Percentiles rank a stretch among this genome's conserved stretches.
Conservation (phyloP, 768 basidiomycete genomes). For the Boletus insuetus region DNA sequence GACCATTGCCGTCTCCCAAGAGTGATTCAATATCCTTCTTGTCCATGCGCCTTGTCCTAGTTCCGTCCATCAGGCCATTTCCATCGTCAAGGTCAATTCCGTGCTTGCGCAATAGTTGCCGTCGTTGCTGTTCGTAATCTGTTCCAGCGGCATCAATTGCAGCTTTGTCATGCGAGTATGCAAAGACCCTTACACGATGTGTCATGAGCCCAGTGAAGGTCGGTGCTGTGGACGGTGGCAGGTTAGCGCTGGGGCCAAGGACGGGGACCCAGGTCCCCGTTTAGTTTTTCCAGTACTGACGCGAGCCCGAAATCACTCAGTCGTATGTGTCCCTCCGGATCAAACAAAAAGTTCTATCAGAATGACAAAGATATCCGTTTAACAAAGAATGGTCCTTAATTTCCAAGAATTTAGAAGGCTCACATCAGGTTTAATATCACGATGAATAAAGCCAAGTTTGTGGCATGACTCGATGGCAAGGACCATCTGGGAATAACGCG, state of each 20-base stretch:
- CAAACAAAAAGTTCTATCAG: slow-evolving; percentile 89
- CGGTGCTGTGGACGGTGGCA: slow-evolving; percentile 52
- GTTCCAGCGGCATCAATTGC: slow-evolving; percentile 15
- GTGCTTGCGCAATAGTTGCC: slow-evolving; percentile 85
- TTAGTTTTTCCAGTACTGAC: slow-evolving; percentile 48
- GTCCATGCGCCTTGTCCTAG: slow-evolving; percentile 75
- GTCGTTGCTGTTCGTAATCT: slow-evolving; percentile 95
- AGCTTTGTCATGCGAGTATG: slow-evolving; percentile 1
- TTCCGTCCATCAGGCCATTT: slow-evolving; percentile 60
- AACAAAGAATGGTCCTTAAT: slow-evolving; percentile 30
- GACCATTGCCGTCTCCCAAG: slow-evolving; percentile 80
- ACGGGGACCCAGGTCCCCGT: slow-evolving; percentile 22
- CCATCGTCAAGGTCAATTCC: slow-evolving; percentile 92
- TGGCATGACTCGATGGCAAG: slow-evolving; percentile 92
- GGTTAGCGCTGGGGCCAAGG: slow-evolving; percentile 16
- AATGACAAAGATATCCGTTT: slow-evolving; percentile 22
- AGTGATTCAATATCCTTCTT: slow-evolving; percentile 78
- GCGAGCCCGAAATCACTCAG: slow-evolving; percentile 96
- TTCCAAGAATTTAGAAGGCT: slow-evolving; percentile 30
- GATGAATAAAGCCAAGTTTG: slow-evolving; percentile 93
- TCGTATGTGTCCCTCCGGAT: slow-evolving; percentile 89
- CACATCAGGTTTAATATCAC: slow-evolving; percentile 96
- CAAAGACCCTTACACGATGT: slow-evolving; percentile 62
- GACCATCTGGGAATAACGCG: slow-evolving; percentile 68
- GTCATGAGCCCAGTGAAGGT: slow-evolving; percentile 97